Percentiles rank a stretch among this genome's conserved stretches.
These are phyloP conservation scores for Rhizopogon vesiculosus DNA, from an alignment of 768 basidiomycete genomes.

Conservation along the genomic window DNA sequence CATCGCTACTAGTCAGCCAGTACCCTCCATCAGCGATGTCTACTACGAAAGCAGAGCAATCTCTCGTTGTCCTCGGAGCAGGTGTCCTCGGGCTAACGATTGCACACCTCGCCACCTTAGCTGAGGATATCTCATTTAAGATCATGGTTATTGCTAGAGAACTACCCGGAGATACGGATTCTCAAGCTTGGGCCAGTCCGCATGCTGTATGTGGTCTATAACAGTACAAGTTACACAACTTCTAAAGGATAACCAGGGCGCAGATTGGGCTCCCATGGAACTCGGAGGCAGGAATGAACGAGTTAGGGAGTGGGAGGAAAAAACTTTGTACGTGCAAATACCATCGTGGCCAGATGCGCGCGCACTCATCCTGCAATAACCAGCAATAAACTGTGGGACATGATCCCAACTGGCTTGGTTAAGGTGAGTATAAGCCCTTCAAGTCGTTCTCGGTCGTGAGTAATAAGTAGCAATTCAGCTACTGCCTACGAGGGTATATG, in stretches of 20 bases:
- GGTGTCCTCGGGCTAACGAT: slow-evolving; percentile 37
- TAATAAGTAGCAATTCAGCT: slow-evolving; percentile 21
- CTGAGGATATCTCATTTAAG: slow-evolving; percentile 11
- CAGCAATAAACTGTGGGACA: slow-evolving; percentile 41
- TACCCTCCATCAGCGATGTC: background rate
- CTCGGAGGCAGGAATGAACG: slow-evolving; percentile 30
- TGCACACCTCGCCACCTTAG: slow-evolving; percentile 27
- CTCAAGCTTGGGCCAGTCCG: slow-evolving; percentile 46
- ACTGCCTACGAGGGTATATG: slow-evolving; percentile 34
- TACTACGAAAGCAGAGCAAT: background rate
- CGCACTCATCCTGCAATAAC: slow-evolving; percentile 4
- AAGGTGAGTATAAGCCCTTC: slow-evolving; percentile 22
- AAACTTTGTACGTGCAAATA: slow-evolving; percentile 38
- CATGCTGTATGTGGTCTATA: slow-evolving; percentile 36
- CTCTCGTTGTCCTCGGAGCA: slow-evolving; percentile 33
- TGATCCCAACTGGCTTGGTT: slow-evolving; percentile 39
- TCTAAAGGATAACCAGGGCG: slow-evolving; percentile 29
- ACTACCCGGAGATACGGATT: slow-evolving; percentile 32
- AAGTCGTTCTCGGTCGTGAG: background rate
- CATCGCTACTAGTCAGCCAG: background rate
- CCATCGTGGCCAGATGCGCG: too few relatives aligned
- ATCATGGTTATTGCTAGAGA: slow-evolving; percentile 30
- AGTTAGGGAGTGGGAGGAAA: slow-evolving; percentile 32
- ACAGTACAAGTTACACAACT: background rate
- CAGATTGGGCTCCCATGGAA: slow-evolving; percentile 43